Percentiles rank a stretch among this genome's conserved stretches.
Evolutionary conservation across 202 grass and related monocot species (phyloP).

Genomic region (Hordeum pubiflorum): DNA sequence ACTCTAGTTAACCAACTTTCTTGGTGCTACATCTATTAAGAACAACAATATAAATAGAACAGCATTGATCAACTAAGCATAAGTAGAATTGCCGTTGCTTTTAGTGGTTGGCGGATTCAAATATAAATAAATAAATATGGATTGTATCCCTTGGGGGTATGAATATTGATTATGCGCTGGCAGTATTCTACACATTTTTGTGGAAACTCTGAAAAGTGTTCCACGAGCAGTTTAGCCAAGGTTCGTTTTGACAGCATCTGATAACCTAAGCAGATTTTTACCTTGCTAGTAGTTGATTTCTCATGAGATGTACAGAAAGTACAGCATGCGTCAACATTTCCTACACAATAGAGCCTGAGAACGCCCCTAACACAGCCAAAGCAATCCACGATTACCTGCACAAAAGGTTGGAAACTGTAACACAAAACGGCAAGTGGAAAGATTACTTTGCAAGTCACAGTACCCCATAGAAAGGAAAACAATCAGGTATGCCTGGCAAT

Average conservation of each 20-base stretch:
- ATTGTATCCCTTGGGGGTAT: background rate
- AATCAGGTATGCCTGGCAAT: background rate
- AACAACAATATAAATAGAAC: background rate
- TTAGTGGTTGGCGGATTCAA: background rate
- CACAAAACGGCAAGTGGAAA: conserved; percentile 4
- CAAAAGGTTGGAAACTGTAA: background rate
- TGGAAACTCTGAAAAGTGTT: background rate
- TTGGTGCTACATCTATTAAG: background rate
- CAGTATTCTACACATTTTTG: background rate
- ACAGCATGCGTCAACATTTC: background rate
- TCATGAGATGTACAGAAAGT: background rate
- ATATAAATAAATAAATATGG: background rate
- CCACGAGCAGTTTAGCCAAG: background rate
- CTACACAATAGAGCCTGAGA: background rate
- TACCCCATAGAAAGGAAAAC: background rate
- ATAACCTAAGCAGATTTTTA: too few species aligned
- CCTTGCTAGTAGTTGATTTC: too few species aligned
- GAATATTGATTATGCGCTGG: background rate
- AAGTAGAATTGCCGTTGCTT: background rate
- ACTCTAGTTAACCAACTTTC: background rate
- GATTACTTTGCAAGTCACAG: conserved; percentile 13
- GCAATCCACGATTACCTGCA: background rate
- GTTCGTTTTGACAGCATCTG: too few species aligned
- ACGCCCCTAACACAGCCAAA: background rate
- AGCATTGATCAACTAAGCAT: background rate